Conservation (phyloP, 1,284 basidiomycete species). For the Papiliotrema terrestris region DNA sequence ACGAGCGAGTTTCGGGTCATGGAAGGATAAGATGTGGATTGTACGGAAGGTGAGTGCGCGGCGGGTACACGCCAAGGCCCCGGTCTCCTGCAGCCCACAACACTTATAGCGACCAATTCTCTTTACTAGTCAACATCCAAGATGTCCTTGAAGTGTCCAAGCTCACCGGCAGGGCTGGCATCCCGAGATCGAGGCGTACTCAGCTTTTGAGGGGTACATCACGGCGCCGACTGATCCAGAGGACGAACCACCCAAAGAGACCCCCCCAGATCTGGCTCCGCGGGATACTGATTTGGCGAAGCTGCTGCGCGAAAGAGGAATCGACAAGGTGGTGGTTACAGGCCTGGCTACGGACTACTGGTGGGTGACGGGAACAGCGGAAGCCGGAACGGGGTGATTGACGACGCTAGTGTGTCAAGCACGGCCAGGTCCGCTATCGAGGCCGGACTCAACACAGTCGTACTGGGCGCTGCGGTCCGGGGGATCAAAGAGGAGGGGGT, state of each 20-base stretch:
- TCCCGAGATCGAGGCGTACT: conserved; percentile 57
- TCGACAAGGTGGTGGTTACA: conserved; percentile 55
- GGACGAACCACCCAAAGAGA: conserved; percentile 15
- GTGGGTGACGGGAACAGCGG: conserved; percentile 18
- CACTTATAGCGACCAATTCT: no score
- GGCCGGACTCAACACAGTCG: conserved; percentile 20
- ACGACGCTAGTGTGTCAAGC: no score
- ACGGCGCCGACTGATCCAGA: conserved; percentile 15
- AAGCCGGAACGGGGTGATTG: conserved; percentile 16
- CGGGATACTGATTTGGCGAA: conserved; percentile 34
- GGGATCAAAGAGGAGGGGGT: conserved; percentile 19
- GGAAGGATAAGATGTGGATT: conserved; percentile 25
- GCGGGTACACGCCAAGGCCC: no score
- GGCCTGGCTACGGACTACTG: conserved; percentile 66
- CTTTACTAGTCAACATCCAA: background rate
- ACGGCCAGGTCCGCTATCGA: conserved; percentile 28
- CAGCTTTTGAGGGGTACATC: conserved; percentile 50
- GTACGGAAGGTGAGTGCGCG: conserved; percentile 34
- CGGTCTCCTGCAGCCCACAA: no score
- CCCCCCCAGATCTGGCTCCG: conserved; percentile 5
- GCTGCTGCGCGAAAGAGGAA: conserved; percentile 43
- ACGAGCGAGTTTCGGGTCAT: conserved; percentile 13
- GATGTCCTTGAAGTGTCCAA: background rate
- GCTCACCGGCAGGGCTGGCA: conserved; percentile 43
- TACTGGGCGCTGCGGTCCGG: conserved; percentile 23